Evolutionary conservation across 2,329 filamentous ascomycete genomes (phyloP), one percentile per base, ranked within the genome.

Genomic region (Dactylellina parvicollis): DNA sequence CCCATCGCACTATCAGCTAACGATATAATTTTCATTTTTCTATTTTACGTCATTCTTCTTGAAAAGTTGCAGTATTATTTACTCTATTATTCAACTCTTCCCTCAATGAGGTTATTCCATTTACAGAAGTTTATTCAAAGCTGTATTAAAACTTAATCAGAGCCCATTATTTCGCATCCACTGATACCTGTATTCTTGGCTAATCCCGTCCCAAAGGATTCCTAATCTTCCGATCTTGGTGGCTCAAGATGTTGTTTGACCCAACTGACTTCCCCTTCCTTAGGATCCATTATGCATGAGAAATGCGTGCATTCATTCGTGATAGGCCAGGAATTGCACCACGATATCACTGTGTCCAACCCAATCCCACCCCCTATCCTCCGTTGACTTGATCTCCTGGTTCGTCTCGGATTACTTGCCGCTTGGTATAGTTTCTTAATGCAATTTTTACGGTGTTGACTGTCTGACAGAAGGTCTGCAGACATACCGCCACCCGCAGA

Each of bases 251-350:
- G 44, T 34, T 54, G 77, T 74, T 77, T 70, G 7, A 83, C 76
- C 83, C 84, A 87, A 12, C 80, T 77, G 20, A 88, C 79, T 10
- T 79, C 79, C 0, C 86, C 85, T 12, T 77, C 78, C 4, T 72
- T 77, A 2, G 86, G 84, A 79, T 88, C 86, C 83, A 89, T 83
- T 26, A 89, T 79, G 18, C 83, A 82, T 2, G 83, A 83, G 78
- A 85, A 89, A 79, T 89, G 86, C 1, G 86, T 88, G 34, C 80
- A 81, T 62, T 86, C 84, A 76, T 88, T 88, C 14, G 83, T 83
- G 2, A 85, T 84, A 0, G 86, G 86, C 70, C 83, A 85, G 12
- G 79, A 80, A 20, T 80, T 80, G 7, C 87, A 79, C 86, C 86
- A 86, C 9, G 79, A 75, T 1, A 82, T 79, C 2, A 87, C 76